Percentiles rank a stretch among this genome's conserved stretches.
Evolutionary conservation across 768 basidiomycete species (phyloP).

Genomic region (Jaapia argillacea): DNA sequence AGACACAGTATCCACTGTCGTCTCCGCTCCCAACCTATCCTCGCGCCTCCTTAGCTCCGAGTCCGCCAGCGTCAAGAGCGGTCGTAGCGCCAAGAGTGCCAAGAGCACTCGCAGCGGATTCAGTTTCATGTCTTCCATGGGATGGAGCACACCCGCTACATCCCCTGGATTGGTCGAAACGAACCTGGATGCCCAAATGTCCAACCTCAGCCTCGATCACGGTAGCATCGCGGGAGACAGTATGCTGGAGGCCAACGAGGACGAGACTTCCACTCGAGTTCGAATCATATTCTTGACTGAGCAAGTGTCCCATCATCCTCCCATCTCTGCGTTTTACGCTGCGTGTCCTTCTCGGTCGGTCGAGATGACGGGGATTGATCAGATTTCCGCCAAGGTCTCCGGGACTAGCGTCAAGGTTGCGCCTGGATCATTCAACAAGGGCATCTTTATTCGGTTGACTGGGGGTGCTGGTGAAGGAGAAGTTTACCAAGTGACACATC

Average conservation of each 20-base stretch:
- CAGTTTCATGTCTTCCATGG: constrained; percentile 42
- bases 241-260: constrained; percentile 23
- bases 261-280: constrained; percentile 24
- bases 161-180: constrained; percentile 37
- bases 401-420: constrained; percentile 77
- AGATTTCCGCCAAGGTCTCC: constrained; percentile 87
- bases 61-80: constrained; percentile 40
- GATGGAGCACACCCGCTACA: constrained; percentile 45
- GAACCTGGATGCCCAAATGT: constrained; percentile 44
- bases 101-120: constrained; percentile 51
- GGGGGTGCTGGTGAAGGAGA: constrained; percentile 72
- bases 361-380: constrained; percentile 76
- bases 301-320: constrained; percentile 96
- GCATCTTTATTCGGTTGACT: constrained; percentile 73
- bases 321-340: constrained; percentile 80
- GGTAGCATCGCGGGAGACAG: constrained; percentile 21
- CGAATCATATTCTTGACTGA: constrained; percentile 83
- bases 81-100: constrained; percentile 41
- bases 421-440: constrained; percentile 81
- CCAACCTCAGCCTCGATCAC: constrained; percentile 45
- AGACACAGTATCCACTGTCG: constrained; percentile 10
- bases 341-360: constrained; percentile 63
- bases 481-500: constrained; percentile 83
- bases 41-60: constrained; percentile 24
- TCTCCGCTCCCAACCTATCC: background rate